Conservation (phyloP, 345 rosid species). For the Eucalyptus marginata region DNA sequence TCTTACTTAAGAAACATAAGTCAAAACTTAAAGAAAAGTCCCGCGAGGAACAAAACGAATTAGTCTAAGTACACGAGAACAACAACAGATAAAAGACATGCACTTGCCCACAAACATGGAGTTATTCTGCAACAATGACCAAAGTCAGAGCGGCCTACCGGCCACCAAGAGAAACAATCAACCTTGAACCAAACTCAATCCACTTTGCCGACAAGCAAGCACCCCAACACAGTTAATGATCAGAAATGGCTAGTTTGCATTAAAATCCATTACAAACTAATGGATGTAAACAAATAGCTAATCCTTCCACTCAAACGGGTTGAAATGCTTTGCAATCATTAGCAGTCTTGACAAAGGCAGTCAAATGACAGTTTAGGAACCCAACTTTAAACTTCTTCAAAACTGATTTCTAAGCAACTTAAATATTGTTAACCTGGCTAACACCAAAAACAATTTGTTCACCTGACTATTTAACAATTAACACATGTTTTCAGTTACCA, state of each 20-base stretch:
- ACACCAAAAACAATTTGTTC: not conserved
- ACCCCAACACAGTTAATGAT: not conserved
- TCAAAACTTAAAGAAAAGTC: not conserved
- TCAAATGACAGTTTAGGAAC: not conserved
- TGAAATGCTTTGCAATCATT: not conserved
- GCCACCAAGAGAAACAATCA: not conserved
- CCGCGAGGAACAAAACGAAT: not conserved
- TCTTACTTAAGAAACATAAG: not conserved
- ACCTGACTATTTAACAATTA: not conserved
- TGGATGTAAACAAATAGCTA: too few species aligned
- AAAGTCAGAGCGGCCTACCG: not conserved
- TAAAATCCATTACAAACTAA: too few species aligned
- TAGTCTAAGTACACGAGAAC: not conserved
- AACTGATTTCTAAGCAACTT: not conserved
- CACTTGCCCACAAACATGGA: not conserved
- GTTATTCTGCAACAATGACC: not conserved
- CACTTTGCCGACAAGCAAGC: not conserved
- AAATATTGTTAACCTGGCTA: not conserved
- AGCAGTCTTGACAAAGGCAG: not conserved
- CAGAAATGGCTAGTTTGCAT: not conserved
- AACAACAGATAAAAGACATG: not conserved
- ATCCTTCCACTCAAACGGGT: too few species aligned
- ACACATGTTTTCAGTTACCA: not conserved
- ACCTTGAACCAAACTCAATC: not conserved
- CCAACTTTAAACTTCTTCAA: not conserved